These are phyloP conservation scores for Pichia sp. DNA, from an alignment of 1,139 yeast species.

Conservation along the genomic window DNA sequence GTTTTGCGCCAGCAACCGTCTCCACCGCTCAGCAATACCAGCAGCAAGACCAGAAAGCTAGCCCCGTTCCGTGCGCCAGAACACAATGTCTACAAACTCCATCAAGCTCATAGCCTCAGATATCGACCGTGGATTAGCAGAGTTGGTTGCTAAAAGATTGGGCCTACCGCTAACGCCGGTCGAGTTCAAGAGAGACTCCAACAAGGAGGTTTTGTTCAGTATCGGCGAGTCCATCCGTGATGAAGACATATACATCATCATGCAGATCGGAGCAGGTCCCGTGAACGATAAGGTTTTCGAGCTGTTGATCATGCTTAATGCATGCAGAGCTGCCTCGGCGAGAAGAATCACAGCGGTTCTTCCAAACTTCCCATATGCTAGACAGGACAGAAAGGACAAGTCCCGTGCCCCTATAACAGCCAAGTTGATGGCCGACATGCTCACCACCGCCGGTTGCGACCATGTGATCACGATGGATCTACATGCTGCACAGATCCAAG, in stretches of 20 bases:
- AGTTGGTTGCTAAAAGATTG: slow-evolving; percentile 65
- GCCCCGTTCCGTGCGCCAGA: neutral
- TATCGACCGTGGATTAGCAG: slow-evolving; percentile 84
- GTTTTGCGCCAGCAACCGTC: neutral
- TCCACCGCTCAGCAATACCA: neutral
- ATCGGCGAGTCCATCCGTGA: slow-evolving; percentile 95
- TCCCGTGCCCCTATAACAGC: slow-evolving; percentile 97
- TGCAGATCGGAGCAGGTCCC: slow-evolving; percentile 87
- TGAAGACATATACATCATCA: slow-evolving; percentile 85
- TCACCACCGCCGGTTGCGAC: slow-evolving; percentile 93
- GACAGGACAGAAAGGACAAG: slow-evolving; percentile 96
- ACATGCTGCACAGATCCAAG: slow-evolving; percentile 97
- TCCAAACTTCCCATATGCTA: slow-evolving; percentile 95
- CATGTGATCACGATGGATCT: slow-evolving; percentile 97
- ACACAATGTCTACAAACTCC: slow-evolving; percentile 68
- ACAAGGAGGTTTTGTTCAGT: slow-evolving; percentile 85
- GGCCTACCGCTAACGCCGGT: slow-evolving; percentile 62
- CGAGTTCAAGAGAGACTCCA: slow-evolving; percentile 65
- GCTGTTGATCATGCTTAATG: slow-evolving; percentile 84
- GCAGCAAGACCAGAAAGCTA: neutral
- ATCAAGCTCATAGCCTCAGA: slow-evolving; percentile 87
- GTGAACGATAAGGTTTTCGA: slow-evolving; percentile 89
- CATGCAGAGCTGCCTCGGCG: slow-evolving; percentile 94
- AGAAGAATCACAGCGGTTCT: slow-evolving; percentile 91
- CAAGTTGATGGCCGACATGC: slow-evolving; percentile 89